Evolutionary conservation across 139 green algal species (phyloP).

Genomic region (Tetraselmis chui): DNA sequence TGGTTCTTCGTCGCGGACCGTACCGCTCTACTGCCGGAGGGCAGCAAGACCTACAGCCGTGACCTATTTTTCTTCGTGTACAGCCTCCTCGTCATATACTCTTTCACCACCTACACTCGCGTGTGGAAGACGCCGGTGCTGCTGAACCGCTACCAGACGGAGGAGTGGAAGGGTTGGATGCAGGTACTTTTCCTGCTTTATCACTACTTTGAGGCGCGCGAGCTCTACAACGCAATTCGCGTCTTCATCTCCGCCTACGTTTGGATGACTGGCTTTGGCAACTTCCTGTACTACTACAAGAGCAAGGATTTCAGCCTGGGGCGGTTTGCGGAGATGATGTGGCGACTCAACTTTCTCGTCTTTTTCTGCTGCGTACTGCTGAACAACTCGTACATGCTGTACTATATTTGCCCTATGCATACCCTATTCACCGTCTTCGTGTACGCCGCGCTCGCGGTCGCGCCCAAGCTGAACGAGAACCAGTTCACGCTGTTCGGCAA

Average conservation of each 20-base stretch:
- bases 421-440: constrained; percentile 93
- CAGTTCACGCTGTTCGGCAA: constrained; percentile 22
- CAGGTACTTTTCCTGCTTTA: constrained; percentile 95
- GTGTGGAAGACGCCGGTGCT: constrained; percentile 52
- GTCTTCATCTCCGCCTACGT: constrained; percentile 95
- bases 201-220: constrained; percentile 88
- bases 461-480: constrained; percentile 55
- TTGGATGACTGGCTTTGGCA: constrained; percentile 97
- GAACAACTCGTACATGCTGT: constrained; percentile 93
- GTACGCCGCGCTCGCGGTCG: constrained; percentile 67
- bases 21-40: constrained; percentile 45
- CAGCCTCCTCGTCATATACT: constrained; percentile 19
- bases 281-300: constrained; percentile 95
- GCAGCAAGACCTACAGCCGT: constrained; percentile 51
- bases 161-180: constrained; percentile 98
- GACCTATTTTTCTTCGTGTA: constrained; percentile 86
- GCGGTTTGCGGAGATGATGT: constrained; percentile 94
- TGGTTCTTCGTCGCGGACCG: constrained; percentile 85
- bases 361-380: constrained; percentile 70
- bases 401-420: constrained; percentile 99
- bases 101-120: constrained; percentile 7
- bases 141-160: constrained; percentile 89
- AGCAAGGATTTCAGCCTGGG: constrained; percentile 59
- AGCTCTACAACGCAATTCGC: constrained; percentile 96
- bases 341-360: constrained; percentile 93